Percentiles rank a stretch among this genome's conserved stretches.
Evolutionary conservation across 805 yeast genomes (phyloP).

Genomic region (Groenewaldozyma tartarivorans): DNA sequence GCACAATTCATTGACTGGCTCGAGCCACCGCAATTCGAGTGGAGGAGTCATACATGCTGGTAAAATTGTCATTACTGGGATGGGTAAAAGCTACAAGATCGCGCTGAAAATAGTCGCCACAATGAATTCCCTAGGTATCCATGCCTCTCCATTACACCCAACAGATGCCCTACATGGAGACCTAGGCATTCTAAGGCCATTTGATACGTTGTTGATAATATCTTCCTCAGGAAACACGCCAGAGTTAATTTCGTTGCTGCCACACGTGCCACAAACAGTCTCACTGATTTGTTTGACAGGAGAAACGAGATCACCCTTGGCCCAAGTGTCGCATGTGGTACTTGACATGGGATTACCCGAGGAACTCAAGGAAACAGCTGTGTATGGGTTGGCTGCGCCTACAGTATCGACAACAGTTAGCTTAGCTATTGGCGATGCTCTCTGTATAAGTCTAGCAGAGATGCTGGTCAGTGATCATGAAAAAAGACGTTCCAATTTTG

Average conservation of each 20-base stretch:
- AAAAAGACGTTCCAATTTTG: constrained; percentile 48
- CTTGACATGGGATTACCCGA: constrained; percentile 55
- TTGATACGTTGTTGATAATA: constrained; percentile 53
- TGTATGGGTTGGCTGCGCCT: constrained; percentile 82
- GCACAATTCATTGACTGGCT: constrained; percentile 31
- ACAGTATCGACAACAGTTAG: constrained; percentile 75
- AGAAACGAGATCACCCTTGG: constrained; percentile 44
- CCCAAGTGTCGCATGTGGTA: constrained; percentile 43
- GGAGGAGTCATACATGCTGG: constrained; percentile 33
- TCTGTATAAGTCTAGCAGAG: constrained; percentile 65
- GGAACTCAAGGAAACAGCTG: constrained; percentile 45
- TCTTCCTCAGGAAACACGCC: constrained; percentile 81
- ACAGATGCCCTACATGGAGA: constrained; percentile 89
- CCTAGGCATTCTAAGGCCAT: constrained; percentile 54
- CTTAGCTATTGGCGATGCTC: constrained; percentile 68
- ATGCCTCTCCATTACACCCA: constrained; percentile 64
- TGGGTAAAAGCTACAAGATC: constrained; percentile 77
- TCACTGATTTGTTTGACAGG: constrained; percentile 60
- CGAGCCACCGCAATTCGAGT: too few relatives aligned
- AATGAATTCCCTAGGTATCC: constrained; percentile 66
- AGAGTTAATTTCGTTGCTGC: constrained; percentile 49
- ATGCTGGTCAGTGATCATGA: constrained; percentile 47
- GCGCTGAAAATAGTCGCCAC: constrained; percentile 76
- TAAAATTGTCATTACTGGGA: constrained; percentile 68
- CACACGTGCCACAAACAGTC: constrained; percentile 44